Percentiles rank a stretch among this genome's conserved stretches.
These are phyloP conservation scores for Sphaerulina musiva DNA, from an alignment of 2,329 filamentous ascomycete genomes.

Conservation along the genomic window DNA sequence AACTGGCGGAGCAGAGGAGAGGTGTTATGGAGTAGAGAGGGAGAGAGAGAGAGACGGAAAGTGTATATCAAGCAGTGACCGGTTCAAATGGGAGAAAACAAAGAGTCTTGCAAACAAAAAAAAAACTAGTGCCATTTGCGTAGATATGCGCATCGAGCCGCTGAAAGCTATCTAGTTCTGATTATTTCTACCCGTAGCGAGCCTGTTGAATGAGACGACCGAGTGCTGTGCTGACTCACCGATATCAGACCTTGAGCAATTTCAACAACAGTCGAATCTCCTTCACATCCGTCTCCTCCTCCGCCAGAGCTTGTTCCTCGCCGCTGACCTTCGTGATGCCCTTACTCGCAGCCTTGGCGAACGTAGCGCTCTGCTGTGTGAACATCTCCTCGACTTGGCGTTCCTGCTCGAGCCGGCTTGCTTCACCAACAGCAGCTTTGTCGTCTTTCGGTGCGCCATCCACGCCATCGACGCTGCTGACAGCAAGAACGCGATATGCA, in stretches of 20 bases:
- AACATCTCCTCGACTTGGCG: slow-evolving; percentile 34
- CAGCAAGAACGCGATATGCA: slow-evolving; percentile 72
- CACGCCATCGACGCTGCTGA: slow-evolving; percentile 15
- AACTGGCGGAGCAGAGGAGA: slow-evolving; percentile 13
- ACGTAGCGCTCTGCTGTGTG: slow-evolving; percentile 29
- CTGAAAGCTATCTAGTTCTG: no score
- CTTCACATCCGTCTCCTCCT: slow-evolving; percentile 79
- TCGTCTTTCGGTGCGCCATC: slow-evolving; percentile 21
- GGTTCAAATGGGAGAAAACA: no score
- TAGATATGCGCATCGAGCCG: no score
- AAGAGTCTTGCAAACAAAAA: no score
- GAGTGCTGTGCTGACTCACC: no score
- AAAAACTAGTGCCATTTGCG: no score
- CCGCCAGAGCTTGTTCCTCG: slow-evolving; percentile 54
- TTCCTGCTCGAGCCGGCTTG: slow-evolving; percentile 28
- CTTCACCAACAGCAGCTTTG: slow-evolving; percentile 25
- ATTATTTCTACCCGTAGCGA: no score
- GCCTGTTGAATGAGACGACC: no score
- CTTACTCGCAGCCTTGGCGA: slow-evolving; percentile 32
- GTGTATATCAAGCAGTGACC: no score
- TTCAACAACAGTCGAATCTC: slow-evolving; percentile 68
- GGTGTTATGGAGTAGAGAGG: slow-evolving; percentile 24
- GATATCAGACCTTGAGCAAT: slow-evolving; percentile 56
- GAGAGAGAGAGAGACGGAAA: no score
- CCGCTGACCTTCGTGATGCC: slow-evolving; percentile 24